Percentiles rank a stretch among this genome's conserved stretches.
phyloP scores from a whole-genome alignment of 768 basidiomycete genomes.

The Polyporus arcularius region DNA sequence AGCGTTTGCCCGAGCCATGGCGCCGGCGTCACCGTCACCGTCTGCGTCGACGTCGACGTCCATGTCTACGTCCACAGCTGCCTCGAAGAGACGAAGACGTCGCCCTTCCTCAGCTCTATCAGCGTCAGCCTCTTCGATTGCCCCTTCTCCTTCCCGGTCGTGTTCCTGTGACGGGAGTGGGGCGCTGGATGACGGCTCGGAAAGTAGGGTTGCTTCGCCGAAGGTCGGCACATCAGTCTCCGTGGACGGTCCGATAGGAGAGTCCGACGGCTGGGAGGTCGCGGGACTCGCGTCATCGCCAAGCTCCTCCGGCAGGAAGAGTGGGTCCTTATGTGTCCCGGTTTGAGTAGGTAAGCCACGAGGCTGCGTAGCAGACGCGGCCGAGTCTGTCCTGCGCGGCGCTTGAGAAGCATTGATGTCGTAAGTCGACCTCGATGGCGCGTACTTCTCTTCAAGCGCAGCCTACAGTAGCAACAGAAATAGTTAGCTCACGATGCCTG shows the following conservation, averaged over 20 bases:
- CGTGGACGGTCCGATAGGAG: background rate
- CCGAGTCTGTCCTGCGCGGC: background rate
- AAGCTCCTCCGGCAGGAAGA: slow-evolving; percentile 25
- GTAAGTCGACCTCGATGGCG: slow-evolving; percentile 72
- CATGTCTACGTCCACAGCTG: background rate
- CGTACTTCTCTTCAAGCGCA: slow-evolving; percentile 68
- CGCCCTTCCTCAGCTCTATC: background rate
- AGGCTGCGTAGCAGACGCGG: background rate
- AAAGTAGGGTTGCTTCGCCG: slow-evolving; percentile 9
- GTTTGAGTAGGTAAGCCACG: background rate
- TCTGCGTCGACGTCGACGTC: background rate
- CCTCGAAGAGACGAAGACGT: background rate
- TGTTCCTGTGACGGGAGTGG: background rate
- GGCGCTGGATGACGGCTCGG: background rate
- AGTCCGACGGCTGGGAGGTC: background rate
- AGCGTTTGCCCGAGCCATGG: background rate
- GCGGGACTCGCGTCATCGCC: background rate
- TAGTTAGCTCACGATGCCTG: no score
- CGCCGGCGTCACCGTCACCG: background rate
- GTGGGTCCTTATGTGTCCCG: slow-evolving; percentile 7
- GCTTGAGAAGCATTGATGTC: slow-evolving; percentile 39
- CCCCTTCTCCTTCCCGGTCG: background rate
- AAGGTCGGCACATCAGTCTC: background rate
- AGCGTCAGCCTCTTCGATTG: background rate
- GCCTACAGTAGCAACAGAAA: slow-evolving; percentile 37